Percentiles rank a stretch among this genome's conserved stretches.
These are phyloP conservation scores for Plantago elongata DNA, from an alignment of 257 asterid genomes.

Conservation along the genomic window DNA sequence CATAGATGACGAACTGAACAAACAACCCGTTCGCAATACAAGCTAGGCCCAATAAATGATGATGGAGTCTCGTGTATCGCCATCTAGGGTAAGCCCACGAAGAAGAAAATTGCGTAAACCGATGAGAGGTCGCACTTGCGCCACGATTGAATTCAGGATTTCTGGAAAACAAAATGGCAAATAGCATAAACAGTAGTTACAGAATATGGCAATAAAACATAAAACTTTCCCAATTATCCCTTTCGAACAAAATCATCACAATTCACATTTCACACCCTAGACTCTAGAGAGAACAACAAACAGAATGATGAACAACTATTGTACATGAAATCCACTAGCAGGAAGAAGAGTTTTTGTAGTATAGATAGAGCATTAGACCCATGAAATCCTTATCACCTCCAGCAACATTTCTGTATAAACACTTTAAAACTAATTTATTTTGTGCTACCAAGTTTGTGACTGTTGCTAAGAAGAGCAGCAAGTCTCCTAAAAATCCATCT, in stretches of 20 bases:
- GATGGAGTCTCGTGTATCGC: too few relatives aligned
- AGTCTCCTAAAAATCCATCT: constrained; percentile 46
- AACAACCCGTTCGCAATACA: too few relatives aligned
- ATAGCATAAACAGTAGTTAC: too few relatives aligned
- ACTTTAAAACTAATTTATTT: constrained; percentile 17
- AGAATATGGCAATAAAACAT: background rate
- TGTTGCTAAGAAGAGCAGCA: constrained; percentile 57
- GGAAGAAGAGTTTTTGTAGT: constrained; percentile 12
- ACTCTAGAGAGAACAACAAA: constrained; percentile 1
- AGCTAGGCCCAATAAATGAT: too few relatives aligned
- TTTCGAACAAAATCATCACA: too few relatives aligned
- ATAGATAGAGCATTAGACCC: constrained; percentile 19
- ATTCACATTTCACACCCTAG: background rate
- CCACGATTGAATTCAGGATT: constrained; percentile 10
- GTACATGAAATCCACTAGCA: constrained; percentile 25
- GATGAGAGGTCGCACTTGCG: constrained; percentile 11
- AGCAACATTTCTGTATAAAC: constrained; percentile 20
- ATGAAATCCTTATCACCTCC: constrained; percentile 51
- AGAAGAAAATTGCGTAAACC: too few relatives aligned
- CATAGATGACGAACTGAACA: too few relatives aligned
- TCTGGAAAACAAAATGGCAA: too few relatives aligned
- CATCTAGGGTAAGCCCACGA: too few relatives aligned
- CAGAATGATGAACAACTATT: background rate
- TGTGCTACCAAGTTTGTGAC: constrained; percentile 42
- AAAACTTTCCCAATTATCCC: background rate